These are phyloP conservation scores for Rhodosporidiobolus sp. DNA, from an alignment of 768 basidiomycete genomes.

Conservation along the genomic window DNA sequence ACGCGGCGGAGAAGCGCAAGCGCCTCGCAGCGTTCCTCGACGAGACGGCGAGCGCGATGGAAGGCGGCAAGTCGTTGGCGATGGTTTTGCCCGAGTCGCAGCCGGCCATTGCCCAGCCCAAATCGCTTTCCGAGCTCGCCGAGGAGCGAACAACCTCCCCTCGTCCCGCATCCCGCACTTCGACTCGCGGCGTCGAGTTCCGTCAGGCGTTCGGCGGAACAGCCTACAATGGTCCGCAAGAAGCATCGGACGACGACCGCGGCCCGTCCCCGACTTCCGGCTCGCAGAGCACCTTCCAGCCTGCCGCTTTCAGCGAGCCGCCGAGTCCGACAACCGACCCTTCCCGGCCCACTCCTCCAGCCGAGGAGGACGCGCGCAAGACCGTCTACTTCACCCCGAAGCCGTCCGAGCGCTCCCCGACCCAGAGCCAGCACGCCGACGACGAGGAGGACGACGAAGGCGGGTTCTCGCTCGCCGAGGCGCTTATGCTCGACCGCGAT, in stretches of 20 bases:
- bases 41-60: slow-evolving; percentile 38
- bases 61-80: slow-evolving; percentile 37
- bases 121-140: slow-evolving; percentile 10
- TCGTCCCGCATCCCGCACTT: background rate
- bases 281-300: background rate
- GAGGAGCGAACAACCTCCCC: background rate
- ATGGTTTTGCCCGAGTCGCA: slow-evolving; percentile 29
- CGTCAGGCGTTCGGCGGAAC: background rate
- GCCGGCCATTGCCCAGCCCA: background rate
- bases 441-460: background rate
- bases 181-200: background rate
- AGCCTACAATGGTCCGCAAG: background rate
- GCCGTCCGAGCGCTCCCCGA: background rate
- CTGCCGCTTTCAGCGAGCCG: background rate
- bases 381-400: slow-evolving; percentile 20
- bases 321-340: background rate
- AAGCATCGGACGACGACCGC: background rate
- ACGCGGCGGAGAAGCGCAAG: slow-evolving; percentile 22
- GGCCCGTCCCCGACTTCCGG: background rate
- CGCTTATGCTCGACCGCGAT: slow-evolving; percentile 2
- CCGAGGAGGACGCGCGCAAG: background rate
- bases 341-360: background rate
- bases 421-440: background rate
- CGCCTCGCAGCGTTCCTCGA: slow-evolving; percentile 34
- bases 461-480: background rate